Conservation (phyloP, 129 eudicot genomes). For the Chrysanthemum makinoi region DNA sequence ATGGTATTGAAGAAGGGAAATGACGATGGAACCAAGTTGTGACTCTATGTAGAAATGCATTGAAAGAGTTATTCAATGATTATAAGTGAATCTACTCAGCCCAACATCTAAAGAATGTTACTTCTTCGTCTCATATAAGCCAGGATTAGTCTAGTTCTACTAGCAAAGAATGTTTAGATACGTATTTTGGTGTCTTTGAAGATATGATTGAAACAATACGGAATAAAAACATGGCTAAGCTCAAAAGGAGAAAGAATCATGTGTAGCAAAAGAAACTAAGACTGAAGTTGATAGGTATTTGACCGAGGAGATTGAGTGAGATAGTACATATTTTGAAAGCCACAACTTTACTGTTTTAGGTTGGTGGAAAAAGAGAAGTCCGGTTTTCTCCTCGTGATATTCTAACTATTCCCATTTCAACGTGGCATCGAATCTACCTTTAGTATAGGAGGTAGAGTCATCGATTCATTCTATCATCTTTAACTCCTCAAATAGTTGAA, state of each 20-base stretch:
- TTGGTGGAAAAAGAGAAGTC: background rate
- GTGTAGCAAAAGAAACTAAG: background rate
- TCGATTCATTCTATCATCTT: background rate
- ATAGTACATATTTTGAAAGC: background rate
- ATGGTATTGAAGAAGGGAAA: background rate
- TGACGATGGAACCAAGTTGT: background rate
- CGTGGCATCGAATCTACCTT: background rate
- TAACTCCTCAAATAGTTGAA: conserved; percentile 2
- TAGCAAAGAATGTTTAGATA: background rate
- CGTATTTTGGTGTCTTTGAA: background rate
- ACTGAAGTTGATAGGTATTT: background rate
- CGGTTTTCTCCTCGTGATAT: background rate
- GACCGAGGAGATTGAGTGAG: background rate
- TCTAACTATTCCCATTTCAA: background rate
- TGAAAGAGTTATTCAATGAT: background rate
- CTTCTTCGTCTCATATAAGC: background rate
- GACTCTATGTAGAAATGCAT: background rate
- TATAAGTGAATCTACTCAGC: background rate
- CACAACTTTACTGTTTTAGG: background rate
- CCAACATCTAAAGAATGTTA: background rate
- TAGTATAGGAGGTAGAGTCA: background rate
- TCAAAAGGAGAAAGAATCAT: conserved; percentile 2
- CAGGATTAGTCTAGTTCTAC: background rate
- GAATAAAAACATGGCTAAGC: background rate
- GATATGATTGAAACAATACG: background rate